Evolutionary conservation across 2,329 filamentous ascomycete species (phyloP).

Genomic region (Ophiostoma triangulosporum): DNA sequence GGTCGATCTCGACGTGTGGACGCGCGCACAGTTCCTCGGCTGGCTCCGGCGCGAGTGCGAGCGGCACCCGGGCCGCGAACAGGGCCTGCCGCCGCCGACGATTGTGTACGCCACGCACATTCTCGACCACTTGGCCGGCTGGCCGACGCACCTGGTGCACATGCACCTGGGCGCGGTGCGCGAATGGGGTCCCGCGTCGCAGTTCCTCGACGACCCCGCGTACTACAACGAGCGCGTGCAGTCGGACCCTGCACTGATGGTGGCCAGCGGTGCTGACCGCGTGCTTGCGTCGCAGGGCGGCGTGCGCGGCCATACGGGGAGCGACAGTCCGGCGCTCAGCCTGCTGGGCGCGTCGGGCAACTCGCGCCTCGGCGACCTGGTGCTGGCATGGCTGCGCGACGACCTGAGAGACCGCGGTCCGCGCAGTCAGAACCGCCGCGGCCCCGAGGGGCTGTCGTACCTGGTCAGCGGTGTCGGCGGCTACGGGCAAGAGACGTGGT

Average conservation of each 20-base stretch:
- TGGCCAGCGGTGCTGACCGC: neutral
- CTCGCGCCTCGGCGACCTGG: constrained; percentile 73
- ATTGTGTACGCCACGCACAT: constrained; percentile 98
- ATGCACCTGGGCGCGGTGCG: constrained; percentile 84
- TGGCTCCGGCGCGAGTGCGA: constrained; percentile 86
- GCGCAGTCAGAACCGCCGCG: constrained; percentile 42
- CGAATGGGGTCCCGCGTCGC: constrained; percentile 66
- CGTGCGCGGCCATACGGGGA: constrained; percentile 14
- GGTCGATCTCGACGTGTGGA: constrained; percentile 84
- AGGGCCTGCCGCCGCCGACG: constrained; percentile 36
- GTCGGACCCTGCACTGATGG: neutral
- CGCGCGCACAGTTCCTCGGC: constrained; percentile 66
- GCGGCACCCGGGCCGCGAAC: constrained; percentile 39
- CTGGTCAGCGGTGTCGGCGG: constrained; percentile 38
- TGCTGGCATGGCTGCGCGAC: constrained; percentile 72
- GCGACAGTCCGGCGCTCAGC: constrained; percentile 1
- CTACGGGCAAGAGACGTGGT: constrained; percentile 37
- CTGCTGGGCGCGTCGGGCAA: constrained; percentile 44
- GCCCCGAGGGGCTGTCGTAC: constrained; percentile 52
- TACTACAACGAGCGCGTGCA: constrained; percentile 10
- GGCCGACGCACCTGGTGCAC: constrained; percentile 92
- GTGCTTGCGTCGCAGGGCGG: neutral
- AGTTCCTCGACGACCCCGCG: constrained; percentile 38
- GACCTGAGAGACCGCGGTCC: constrained; percentile 72
- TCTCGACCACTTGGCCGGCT: constrained; percentile 82